Base-by-base conservation (phyloP, 192 early-diverging fungal species). In the Backusella mclennaniae region DNA sequence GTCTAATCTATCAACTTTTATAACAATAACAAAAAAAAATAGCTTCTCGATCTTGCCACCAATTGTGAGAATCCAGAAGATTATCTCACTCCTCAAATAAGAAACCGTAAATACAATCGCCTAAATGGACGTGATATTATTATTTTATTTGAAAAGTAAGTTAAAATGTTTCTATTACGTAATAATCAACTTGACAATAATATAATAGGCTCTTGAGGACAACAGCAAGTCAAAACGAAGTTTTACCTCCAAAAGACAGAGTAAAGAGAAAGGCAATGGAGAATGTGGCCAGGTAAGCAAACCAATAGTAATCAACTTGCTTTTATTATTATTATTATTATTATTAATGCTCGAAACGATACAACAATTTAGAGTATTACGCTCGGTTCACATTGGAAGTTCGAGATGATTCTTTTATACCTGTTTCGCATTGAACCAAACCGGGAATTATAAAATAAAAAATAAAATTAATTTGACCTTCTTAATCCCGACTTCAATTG, bases 111-210 rank as follows among this genome's bases (percentile, higher is more conserved):
- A 74, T 96, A 93, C 81, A 70, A 87, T n/a, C 82, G 87, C 67
- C 76, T 96, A 39, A 87, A 90, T 72, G 77, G 88, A 0, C 76
- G 82, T 19, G 90, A 94, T 76, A 85, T 92, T 35, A 85, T 89
- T 9, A 80, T 83, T 29, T 76, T 96, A 49, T 80, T 96, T 26
- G 95, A 96, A 88, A 96, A 96, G 95, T 96, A 91, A 77, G 89
- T 76, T 17, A 14, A n/a, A 53, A 17, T 19, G 14, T 5, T 31
- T 68, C 69, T 36, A 29, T 53, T 49, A 31, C 21, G 26, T 39
- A 67, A 35, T 46, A 66, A 15, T 17, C 31, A n/a, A 12, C 38
- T 39, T 12, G 6, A 4, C 26, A 56, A n/a, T 23, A 0, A 6
- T 35, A 75, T 31, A 72, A n/a, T 53, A 79, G 82, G 14, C 41